Conservation (phyloP, 192 early-diverging fungal genomes). For the Linnemannia hyalina region DNA sequence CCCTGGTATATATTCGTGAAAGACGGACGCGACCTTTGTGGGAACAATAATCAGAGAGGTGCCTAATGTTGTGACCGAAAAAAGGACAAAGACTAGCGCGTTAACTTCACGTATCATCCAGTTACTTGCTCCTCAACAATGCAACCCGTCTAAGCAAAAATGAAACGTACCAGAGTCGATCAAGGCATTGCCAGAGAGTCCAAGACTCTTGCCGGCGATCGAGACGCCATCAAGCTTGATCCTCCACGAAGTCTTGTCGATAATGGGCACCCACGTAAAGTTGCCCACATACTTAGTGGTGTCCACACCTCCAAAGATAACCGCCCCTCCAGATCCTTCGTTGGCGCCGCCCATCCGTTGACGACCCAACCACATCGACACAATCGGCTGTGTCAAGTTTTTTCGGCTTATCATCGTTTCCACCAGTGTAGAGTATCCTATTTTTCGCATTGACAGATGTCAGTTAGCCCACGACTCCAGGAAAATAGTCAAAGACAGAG, state of each 20-base stretch:
- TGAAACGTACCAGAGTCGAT: conserved; percentile 35
- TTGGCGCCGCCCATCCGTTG: conserved; percentile 39
- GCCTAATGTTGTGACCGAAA: background rate
- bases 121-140: background rate
- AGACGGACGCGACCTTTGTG: conserved; percentile 25
- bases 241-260: conserved; percentile 42
- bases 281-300: conserved; percentile 51
- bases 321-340: conserved; percentile 36
- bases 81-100: background rate
- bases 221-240: conserved; percentile 38
- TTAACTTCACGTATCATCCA: background rate
- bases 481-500: background rate
- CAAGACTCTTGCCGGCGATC: conserved; percentile 37
- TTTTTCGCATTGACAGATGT: background rate
- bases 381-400: conserved; percentile 41
- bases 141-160: background rate
- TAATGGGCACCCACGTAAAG: conserved; percentile 41
- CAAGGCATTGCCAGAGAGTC: conserved; percentile 45
- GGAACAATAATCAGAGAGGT: conserved; percentile 47
- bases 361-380: conserved; percentile 49
- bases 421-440: conserved; percentile 35
- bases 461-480: background rate
- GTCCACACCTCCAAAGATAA: conserved; percentile 54
- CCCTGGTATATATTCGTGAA: conserved; percentile 45
- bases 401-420: conserved; percentile 31